phyloP scores from a whole-genome alignment of 108 stramenopile genomes.

The Seminavis robusta region DNA sequence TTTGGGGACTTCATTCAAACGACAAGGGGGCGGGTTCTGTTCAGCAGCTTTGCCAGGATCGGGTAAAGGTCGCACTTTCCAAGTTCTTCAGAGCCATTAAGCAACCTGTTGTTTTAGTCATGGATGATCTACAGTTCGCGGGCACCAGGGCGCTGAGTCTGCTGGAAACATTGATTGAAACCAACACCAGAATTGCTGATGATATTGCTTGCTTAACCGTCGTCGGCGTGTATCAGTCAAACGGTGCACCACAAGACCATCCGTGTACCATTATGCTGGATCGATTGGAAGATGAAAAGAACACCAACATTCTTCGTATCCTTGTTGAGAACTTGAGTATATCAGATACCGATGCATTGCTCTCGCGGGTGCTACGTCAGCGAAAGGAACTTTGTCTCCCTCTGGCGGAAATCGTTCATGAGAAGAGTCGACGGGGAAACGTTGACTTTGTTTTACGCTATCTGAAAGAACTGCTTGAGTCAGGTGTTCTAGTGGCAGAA shows the following conservation, averaged over 20 bases:
- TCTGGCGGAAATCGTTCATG: too few relatives aligned
- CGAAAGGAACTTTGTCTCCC: too few relatives aligned
- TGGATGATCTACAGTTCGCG: constrained; percentile 35
- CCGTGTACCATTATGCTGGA: constrained; percentile 11
- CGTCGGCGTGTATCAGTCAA: constrained; percentile 14
- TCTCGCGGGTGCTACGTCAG: too few relatives aligned
- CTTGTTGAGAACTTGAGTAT: constrained; percentile 23
- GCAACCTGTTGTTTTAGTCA: constrained; percentile 17
- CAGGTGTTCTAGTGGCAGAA: too few relatives aligned
- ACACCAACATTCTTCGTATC: constrained; percentile 24
- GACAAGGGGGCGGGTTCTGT: not conserved
- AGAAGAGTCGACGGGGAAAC: too few relatives aligned
- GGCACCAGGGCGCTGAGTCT: constrained; percentile 5
- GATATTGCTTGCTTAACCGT: constrained; percentile 9
- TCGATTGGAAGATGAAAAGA: constrained; percentile 9
- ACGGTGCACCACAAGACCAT: constrained; percentile 7
- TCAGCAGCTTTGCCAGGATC: not conserved
- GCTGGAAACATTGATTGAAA: not conserved
- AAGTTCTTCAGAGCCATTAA: constrained; percentile 6
- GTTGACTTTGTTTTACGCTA: too few relatives aligned
- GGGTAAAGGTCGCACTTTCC: constrained; percentile 6
- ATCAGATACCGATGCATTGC: too few relatives aligned
- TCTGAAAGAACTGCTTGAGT: too few relatives aligned
- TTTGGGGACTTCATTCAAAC: not conserved
- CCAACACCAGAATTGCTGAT: not conserved